A percentile compares a stretch with the other conserved stretches of the same genome.
Conservation (phyloP, 495 filamentous ascomycete genomes). For the Penicillium coprophilum region DNA sequence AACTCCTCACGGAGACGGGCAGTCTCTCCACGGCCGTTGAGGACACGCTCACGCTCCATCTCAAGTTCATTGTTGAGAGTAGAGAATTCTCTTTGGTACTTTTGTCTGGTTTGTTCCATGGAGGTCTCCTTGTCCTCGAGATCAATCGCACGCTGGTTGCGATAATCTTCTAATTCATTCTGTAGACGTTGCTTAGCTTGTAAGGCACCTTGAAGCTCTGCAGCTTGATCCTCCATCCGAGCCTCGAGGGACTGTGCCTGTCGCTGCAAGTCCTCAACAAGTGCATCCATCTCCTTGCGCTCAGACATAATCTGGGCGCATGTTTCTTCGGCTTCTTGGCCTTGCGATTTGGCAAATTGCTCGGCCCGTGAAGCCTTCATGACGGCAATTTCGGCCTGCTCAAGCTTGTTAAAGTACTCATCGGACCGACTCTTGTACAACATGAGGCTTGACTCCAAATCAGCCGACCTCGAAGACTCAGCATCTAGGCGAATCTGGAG, state of each 20-base stretch:
- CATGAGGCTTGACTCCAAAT: conserved; percentile 78
- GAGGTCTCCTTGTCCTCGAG: conserved; percentile 95
- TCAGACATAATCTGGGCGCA: conserved; percentile 90
- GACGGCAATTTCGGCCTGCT: conserved; percentile 94
- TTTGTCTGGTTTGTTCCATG: conserved; percentile 95
- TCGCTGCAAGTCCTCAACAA: conserved; percentile 86
- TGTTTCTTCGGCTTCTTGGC: conserved; percentile 85
- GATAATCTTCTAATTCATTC: conserved; percentile 97
- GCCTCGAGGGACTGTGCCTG: conserved; percentile 88
- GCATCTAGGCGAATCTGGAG: conserved; percentile 90
- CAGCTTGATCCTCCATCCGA: conserved; percentile 85
- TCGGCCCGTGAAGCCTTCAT: conserved; percentile 90
- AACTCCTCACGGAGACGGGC: conserved; percentile 85
- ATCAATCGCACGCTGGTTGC: conserved; percentile 90
- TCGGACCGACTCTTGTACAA: conserved; percentile 92
- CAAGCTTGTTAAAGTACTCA: conserved; percentile 96
- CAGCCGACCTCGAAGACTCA: conserved; percentile 79
- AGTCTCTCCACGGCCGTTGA: conserved; percentile 65
- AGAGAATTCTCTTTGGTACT: conserved; percentile 92
- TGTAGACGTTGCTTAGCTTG: conserved; percentile 94
- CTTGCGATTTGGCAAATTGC: conserved; percentile 87
- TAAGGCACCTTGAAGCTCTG: conserved; percentile 80
- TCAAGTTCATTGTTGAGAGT: conserved; percentile 88
- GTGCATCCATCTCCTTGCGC: conserved; percentile 82
- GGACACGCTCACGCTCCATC: conserved; percentile 83